Evolutionary conservation across 192 early-diverging fungal species (phyloP), one percentile per base, ranked within the genome.

Genomic region (Rhizoclosmatium globosum): DNA sequence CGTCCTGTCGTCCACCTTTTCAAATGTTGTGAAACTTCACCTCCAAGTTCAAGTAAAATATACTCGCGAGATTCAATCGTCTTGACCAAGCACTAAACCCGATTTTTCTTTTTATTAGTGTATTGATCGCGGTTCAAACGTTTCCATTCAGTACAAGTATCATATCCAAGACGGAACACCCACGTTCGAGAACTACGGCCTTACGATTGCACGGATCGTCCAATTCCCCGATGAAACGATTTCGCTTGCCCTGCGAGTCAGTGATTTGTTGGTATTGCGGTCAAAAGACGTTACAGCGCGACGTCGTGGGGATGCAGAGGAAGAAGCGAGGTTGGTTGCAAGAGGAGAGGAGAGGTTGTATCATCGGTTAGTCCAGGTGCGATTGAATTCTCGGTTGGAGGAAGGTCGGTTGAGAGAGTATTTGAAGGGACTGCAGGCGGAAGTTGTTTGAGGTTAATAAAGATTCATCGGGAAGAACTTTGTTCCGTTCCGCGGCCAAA

Each of bases 11-110:
- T 31, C 58, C 21, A 41, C 15, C 19, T 62, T 53, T 50, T 59
- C 81, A 17, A 76, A 80, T 58, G 66, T 74, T 50, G 82, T 81
- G 38, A 72, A 74, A 11, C 58, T 83, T 11, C 69, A 80, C 19
- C 71, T 89, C n/a, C 77, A 82, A 56, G 81, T 82, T 60, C 59
- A 85, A 78, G 76, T 80, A 67, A 64, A 57, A 31, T 31, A 31
- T 31, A 62, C 2, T 44, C 64, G 56, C 48, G 48, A 31, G 31
- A 31, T 31, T 31, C 31, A 31, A 31, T 31, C 31, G 31, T 31
- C 31, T 31, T 31, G 31, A 31, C 31, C 31, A 31, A 31, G 31
- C 31, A 31, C 31, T 31, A 31, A 31, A 31, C 31, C 31, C 31
- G 31, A 31, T 7, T 53, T 53, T 53, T 13, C 50, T 13, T 53